Evolutionary conservation across 1,284 basidiomycete species (phyloP).

Genomic region (Trichosporon sp.): DNA sequence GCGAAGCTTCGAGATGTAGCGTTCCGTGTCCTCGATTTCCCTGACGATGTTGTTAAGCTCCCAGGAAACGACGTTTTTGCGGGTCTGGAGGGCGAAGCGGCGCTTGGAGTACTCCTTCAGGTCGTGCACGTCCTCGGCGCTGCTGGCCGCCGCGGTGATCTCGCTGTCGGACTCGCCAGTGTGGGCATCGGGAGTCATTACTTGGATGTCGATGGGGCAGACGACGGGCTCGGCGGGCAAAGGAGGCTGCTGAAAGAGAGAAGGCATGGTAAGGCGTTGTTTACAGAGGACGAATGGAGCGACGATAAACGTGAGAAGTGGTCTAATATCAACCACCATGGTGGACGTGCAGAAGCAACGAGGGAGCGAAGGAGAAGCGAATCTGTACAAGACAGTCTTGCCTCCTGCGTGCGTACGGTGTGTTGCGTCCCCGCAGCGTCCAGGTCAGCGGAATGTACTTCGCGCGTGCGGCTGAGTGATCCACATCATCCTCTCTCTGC

Average conservation of each 20-base stretch:
- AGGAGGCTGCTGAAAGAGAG: not conserved
- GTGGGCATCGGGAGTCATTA: not conserved
- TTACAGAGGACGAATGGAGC: not conserved
- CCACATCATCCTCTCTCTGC: not conserved
- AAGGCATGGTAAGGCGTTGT: not conserved
- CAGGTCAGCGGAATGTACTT: not conserved
- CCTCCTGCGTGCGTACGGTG: not conserved
- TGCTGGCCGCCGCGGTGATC: not conserved
- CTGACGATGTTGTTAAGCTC: not conserved
- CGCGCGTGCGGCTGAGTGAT: not conserved
- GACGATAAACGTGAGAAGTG: not conserved
- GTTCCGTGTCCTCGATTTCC: slow-evolving; percentile 1
- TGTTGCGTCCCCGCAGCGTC: not conserved
- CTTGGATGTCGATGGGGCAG: not conserved
- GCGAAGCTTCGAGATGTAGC: not conserved
- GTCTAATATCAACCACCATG: not conserved
- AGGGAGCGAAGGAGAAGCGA: not conserved
- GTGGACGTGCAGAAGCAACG: not conserved
- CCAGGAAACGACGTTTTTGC: not conserved
- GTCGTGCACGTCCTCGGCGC: not conserved
- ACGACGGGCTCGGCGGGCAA: not conserved
- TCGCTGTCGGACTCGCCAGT: not conserved
- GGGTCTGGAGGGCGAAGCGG: not conserved
- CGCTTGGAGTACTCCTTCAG: not conserved
- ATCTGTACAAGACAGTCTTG: not conserved